Evolutionary conservation across 495 filamentous ascomycete genomes (phyloP).

Genomic region (Viridothelium virens): DNA sequence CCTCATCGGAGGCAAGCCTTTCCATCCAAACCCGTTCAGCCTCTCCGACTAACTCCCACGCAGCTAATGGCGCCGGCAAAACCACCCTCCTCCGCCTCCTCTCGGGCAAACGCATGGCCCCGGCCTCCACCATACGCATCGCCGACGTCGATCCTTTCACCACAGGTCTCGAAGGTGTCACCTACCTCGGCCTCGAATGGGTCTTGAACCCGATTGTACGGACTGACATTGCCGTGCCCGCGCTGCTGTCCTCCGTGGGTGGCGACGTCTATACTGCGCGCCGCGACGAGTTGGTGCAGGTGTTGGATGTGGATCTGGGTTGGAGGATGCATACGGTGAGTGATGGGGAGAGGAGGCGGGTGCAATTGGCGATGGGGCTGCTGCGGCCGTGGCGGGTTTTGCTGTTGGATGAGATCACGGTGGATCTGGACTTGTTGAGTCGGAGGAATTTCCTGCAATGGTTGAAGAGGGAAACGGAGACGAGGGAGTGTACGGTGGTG

Average conservation of each 20-base stretch:
- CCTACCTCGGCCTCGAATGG: conserved; percentile 96
- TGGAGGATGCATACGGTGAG: conserved; percentile 95
- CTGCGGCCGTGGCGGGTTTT: conserved; percentile 88
- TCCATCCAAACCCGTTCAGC: no score
- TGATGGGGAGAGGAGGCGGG: conserved; percentile 83
- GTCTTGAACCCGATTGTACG: conserved; percentile 96
- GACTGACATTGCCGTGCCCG: conserved; percentile 84
- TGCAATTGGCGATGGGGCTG: conserved; percentile 94
- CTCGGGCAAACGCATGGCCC: conserved; percentile 89
- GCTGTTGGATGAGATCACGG: conserved; percentile 93
- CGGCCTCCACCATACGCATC: conserved; percentile 60
- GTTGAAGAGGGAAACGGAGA: conserved; percentile 78
- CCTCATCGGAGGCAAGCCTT: conserved; percentile 71
- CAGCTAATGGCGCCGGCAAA: conserved; percentile 94
- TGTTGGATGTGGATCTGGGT: conserved; percentile 81
- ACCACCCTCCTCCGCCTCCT: conserved; percentile 87
- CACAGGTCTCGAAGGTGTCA: conserved; percentile 78
- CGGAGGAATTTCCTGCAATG: conserved; percentile 80
- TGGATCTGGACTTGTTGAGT: conserved; percentile 84
- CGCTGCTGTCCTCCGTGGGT: conserved; percentile 76
- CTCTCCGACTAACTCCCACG: conserved; percentile 19
- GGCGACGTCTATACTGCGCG: conserved; percentile 73
- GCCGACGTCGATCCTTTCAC: conserved; percentile 86
- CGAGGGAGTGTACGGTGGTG: conserved; percentile 76
- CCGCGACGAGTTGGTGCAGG: conserved; percentile 73